These are phyloP conservation scores for Geotrichum phurueaensis DNA, from an alignment of 1,139 yeast genomes.

Conservation along the genomic window DNA sequence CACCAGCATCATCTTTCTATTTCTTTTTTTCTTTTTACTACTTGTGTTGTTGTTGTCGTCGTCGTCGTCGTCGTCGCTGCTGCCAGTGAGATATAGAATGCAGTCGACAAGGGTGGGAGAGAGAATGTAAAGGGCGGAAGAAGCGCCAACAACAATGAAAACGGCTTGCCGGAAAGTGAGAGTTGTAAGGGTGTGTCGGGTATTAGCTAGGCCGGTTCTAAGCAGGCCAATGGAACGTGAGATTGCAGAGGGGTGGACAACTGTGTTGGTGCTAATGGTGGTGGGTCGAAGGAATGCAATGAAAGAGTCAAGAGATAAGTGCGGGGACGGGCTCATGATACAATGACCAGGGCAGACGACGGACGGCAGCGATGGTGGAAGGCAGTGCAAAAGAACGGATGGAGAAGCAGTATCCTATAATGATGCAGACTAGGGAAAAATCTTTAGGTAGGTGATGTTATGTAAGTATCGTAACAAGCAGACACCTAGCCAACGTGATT, in stretches of 20 bases:
- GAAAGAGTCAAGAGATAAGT: neutral
- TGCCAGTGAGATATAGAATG: neutral
- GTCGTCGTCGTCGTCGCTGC: neutral
- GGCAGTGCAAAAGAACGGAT: neutral
- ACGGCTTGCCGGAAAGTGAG: neutral
- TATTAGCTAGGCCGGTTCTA: neutral
- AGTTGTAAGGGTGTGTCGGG: neutral
- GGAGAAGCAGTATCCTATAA: neutral
- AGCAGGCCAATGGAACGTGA: neutral
- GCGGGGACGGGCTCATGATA: neutral
- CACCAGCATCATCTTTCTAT: slow-evolving; percentile 9
- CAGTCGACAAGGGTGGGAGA: neutral
- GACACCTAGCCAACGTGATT: no score
- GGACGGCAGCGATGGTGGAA: neutral
- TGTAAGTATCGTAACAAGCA: no score
- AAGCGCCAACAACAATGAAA: neutral
- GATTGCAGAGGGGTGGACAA: neutral
- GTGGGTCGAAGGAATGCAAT: neutral
- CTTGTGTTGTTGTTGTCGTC: neutral
- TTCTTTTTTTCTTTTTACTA: neutral
- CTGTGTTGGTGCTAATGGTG: neutral
- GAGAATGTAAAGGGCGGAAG: neutral
- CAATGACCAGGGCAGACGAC: neutral
- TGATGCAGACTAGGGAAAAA: neutral
- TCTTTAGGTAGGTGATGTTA: no score